phyloP scores from a whole-genome alignment of 1,284 basidiomycete genomes.

The Ustilago hordei region DNA sequence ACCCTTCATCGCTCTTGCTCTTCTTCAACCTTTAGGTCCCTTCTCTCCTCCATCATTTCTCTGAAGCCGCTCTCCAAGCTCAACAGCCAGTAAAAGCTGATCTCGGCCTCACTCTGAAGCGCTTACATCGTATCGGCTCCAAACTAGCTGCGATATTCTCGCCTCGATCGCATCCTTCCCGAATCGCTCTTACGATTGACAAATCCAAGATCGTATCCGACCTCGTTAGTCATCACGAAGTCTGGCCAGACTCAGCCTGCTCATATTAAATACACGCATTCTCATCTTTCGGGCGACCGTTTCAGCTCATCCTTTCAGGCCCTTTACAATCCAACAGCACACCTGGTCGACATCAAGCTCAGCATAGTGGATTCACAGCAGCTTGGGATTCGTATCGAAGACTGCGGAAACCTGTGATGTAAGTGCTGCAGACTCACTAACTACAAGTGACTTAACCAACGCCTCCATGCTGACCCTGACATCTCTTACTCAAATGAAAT shows the following conservation, averaged over 20 bases:
- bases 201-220: not conserved
- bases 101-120: not conserved
- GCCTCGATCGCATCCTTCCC: not conserved
- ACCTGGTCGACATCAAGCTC: too few species aligned
- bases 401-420: constrained; percentile 11
- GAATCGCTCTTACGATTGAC: not conserved
- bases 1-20: not conserved
- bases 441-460: too few species aligned
- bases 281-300: not conserved
- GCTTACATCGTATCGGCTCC: not conserved
- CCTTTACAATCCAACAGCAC: too few species aligned
- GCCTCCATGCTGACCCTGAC: not conserved
- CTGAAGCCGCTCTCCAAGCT: not conserved
- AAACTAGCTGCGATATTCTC: not conserved
- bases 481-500: not conserved
- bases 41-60: not conserved
- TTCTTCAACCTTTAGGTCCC: not conserved
- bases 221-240: not conserved
- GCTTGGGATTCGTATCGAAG: too few species aligned
- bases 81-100: not conserved
- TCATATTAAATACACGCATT: not conserved
- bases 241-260: not conserved
- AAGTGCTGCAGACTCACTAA: constrained; percentile 1
- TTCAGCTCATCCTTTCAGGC: not conserved
- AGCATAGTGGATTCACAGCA: too few species aligned